Base-by-base conservation (phyloP, 495 filamentous ascomycete genomes). In the Podospora didyma region DNA sequence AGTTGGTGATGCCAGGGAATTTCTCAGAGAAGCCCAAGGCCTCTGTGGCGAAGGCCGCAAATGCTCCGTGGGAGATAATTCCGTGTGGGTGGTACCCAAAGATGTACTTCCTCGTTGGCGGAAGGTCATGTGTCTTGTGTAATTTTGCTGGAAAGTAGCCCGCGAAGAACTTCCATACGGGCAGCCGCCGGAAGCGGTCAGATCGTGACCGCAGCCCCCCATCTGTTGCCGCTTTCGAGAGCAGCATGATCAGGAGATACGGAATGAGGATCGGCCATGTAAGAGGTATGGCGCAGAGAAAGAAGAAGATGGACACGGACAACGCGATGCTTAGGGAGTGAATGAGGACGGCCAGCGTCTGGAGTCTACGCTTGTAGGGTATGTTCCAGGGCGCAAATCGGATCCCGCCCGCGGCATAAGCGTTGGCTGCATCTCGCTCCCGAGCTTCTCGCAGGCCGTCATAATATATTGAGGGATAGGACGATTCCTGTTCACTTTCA, bases 71-170 rank as follows among this genome's bases (percentile, higher is more conserved):
- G 14, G 88, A 91, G 63, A 98, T 96, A 70, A 98, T 97, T 41
- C 94, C 94, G 69, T 97, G 93, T 0, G 93, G 93, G 66, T 97
- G 94, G 69, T 97, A 97, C 42, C 95, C 94, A 67, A 98, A 96
- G 61, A 98, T 93, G 74, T 97, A 98, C 73, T 97, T 97, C 55
- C 90, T 81, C 2, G 87, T 89, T 0, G 90, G 79, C 14, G 89
- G 82, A 2, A 98, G 84, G 49, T 88, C 73, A 61, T 86, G 79
- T 37, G 89, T 91, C 54, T 93, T 88, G 71, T 97, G 92, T 28
- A 98, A 82, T 28, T 81, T 79, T 12, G 90, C 88, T 1, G 94
- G 94, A 72, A 94, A 98, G 76, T 97, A 98, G 17, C 83, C 87
- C 42, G 89, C 91, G 69, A 96, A 97, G 49, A 95, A 80, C 20